These are phyloP conservation scores for Barnettozyma sp. DNA, from an alignment of 805 yeast species.

Conservation along the genomic window DNA sequence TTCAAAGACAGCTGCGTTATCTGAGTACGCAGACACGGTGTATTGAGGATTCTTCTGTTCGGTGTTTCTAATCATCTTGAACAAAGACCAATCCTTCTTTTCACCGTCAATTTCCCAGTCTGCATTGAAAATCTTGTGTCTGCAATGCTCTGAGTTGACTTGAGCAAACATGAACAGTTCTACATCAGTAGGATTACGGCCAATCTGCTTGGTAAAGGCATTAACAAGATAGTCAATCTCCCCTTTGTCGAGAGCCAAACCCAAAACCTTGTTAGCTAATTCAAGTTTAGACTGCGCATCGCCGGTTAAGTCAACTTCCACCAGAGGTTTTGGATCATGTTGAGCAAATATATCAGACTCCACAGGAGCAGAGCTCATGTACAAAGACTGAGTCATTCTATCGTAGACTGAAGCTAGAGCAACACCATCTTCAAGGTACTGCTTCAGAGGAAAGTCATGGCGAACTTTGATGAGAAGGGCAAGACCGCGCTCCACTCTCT, in stretches of 20 bases:
- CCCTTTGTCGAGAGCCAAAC: constrained; percentile 90
- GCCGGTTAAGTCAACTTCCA: constrained; percentile 56
- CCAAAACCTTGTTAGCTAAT: constrained; percentile 75
- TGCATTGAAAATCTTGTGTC: constrained; percentile 98
- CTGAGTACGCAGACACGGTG: constrained; percentile 92
- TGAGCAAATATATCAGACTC: constrained; percentile 68
- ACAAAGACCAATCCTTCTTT: constrained; percentile 64
- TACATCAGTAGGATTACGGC: constrained; percentile 94
- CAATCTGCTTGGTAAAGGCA: constrained; percentile 69
- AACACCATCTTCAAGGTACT: constrained; percentile 45
- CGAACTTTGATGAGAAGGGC: constrained; percentile 66
- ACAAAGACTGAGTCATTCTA: constrained; percentile 86
- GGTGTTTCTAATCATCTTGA: constrained; percentile 94
- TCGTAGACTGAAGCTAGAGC: constrained; percentile 73
- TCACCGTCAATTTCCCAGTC: constrained; percentile 93
- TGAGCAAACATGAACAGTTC: constrained; percentile 99
- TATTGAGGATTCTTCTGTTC: constrained; percentile 71
- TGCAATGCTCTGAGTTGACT: constrained; percentile 98
- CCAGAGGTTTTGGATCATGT: constrained; percentile 78
- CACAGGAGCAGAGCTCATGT: constrained; percentile 53
- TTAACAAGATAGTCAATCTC: constrained; percentile 83
- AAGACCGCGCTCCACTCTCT: constrained; percentile 87
- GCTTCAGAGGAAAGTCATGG: constrained; percentile 60
- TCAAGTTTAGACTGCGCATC: constrained; percentile 49
- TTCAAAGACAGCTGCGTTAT: constrained; percentile 93